These are phyloP conservation scores for Coniferiporia weirii DNA, from an alignment of 1,284 basidiomycete genomes.

Conservation along the genomic window DNA sequence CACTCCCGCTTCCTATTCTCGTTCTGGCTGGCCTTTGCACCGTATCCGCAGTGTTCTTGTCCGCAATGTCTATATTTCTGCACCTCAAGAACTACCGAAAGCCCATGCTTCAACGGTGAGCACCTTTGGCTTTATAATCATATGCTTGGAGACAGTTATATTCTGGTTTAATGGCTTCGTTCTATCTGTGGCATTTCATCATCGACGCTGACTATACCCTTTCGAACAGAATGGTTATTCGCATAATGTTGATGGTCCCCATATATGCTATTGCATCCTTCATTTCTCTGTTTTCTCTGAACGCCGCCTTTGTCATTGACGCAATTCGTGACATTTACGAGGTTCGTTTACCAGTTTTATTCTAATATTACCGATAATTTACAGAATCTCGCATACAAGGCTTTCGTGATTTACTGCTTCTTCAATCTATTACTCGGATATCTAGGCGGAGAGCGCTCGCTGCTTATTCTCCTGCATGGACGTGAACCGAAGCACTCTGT, in stretches of 20 bases:
- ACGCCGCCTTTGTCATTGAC: slow-evolving; percentile 96
- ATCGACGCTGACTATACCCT: background rate
- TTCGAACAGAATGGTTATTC: slow-evolving; percentile 76
- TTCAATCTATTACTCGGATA: slow-evolving; percentile 80
- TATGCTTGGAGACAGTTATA: slow-evolving; percentile 8
- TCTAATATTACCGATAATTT: slow-evolving; percentile 1
- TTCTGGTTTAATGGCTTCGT: background rate
- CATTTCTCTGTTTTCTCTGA: slow-evolving; percentile 91
- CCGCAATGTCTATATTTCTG: slow-evolving; percentile 77
- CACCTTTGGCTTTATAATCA: slow-evolving; percentile 26
- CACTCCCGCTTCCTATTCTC: slow-evolving; percentile 49
- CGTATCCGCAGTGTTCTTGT: slow-evolving; percentile 70
- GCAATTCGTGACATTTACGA: slow-evolving; percentile 95
- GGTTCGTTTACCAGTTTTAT: slow-evolving; percentile 39
- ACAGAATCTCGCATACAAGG: slow-evolving; percentile 40
- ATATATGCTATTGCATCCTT: slow-evolving; percentile 89
- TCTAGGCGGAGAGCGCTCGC: slow-evolving; percentile 88
- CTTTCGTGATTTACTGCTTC: slow-evolving; percentile 95
- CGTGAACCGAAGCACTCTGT: slow-evolving; percentile 82
- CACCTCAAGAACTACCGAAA: slow-evolving; percentile 91
- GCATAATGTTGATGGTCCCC: slow-evolving; percentile 97
- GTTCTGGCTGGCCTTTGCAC: slow-evolving; percentile 59
- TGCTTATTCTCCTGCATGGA: slow-evolving; percentile 88
- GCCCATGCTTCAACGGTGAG: slow-evolving; percentile 73
- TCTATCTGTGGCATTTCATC: background rate